These are phyloP conservation scores for Metschnikowia aberdeeniae DNA, from an alignment of 805 yeast genomes.

Conservation along the genomic window DNA sequence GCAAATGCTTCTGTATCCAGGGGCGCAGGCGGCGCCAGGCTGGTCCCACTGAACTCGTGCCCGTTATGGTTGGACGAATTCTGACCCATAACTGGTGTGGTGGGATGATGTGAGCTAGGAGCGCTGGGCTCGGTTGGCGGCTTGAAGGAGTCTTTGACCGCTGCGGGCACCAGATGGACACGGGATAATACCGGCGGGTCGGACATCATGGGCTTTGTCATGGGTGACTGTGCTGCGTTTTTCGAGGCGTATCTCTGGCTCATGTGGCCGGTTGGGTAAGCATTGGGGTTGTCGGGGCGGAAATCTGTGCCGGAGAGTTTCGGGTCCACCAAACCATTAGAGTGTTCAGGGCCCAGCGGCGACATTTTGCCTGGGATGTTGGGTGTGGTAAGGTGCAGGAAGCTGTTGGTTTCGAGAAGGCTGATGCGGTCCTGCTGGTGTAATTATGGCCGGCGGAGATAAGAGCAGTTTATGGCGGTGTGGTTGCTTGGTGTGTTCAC, in stretches of 20 bases:
- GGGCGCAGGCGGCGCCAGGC: background rate
- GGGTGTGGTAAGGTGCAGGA: no score
- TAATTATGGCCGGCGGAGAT: no score
- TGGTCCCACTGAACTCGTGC: background rate
- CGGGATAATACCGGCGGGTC: slow-evolving; percentile 3
- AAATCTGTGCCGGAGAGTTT: background rate
- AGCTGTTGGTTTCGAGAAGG: no score
- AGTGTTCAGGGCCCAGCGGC: background rate
- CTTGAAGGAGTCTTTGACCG: background rate
- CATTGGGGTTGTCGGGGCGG: background rate
- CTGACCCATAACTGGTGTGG: slow-evolving; percentile 7
- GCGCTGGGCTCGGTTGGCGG: background rate
- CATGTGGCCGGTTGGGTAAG: background rate
- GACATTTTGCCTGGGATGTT: background rate
- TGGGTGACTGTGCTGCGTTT: background rate
- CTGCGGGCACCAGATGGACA: slow-evolving; percentile 3
- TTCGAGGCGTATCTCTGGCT: background rate
- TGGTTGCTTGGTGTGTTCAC: background rate
- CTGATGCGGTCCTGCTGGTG: no score
- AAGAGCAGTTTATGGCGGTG: no score
- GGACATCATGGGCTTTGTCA: background rate
- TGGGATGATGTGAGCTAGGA: slow-evolving; percentile 10
- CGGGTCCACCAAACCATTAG: background rate
- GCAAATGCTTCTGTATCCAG: background rate
- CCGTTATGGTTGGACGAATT: background rate